These are phyloP conservation scores for Paratrypanosoma confusum DNA, from an alignment of 208 protist species.

Conservation along the genomic window DNA sequence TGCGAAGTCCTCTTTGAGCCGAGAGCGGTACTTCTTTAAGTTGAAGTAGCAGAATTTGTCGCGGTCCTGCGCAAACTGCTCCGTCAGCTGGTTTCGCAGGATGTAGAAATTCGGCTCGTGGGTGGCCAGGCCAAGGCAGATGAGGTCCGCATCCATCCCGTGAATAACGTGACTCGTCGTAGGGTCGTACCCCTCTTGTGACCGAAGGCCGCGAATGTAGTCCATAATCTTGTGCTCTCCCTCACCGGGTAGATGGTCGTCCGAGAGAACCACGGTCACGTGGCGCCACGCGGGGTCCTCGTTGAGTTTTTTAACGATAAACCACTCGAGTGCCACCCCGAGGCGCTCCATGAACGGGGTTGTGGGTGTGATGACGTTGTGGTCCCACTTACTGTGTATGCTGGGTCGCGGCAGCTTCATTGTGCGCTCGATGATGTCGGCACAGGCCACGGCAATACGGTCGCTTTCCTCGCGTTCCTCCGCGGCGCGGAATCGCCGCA, in stretches of 20 bases:
- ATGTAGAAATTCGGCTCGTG: slow-evolving; percentile 98
- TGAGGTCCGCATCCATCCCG: slow-evolving; percentile 99
- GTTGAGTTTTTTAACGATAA: slow-evolving; percentile 91
- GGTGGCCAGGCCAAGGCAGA: slow-evolving; percentile 97
- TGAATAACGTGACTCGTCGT: slow-evolving; percentile 97
- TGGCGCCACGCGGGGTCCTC: slow-evolving; percentile 89
- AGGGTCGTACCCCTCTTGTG: slow-evolving; percentile 92
- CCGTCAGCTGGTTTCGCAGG: slow-evolving; percentile 94
- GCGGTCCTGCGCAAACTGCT: slow-evolving; percentile 68
- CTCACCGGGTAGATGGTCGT: slow-evolving; percentile 96
- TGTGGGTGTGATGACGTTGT: slow-evolving; percentile 99
- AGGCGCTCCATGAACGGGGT: slow-evolving; percentile 98
- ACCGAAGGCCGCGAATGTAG: slow-evolving; percentile 82
- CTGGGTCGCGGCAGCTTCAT: slow-evolving; percentile 42
- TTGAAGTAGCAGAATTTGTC: slow-evolving; percentile 85
- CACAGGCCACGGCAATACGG: slow-evolving; percentile 47
- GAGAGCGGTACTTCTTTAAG: slow-evolving; percentile 55
- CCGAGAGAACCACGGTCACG: slow-evolving; percentile 93
- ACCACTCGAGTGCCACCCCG: slow-evolving; percentile 85
- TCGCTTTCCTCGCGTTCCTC: slow-evolving; percentile 82
- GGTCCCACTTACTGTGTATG: slow-evolving; percentile 89
- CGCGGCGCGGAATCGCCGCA: slow-evolving; percentile 93
- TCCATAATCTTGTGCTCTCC: slow-evolving; percentile 95
- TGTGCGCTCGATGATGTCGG: slow-evolving; percentile 38
- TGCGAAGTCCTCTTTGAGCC: slow-evolving; percentile 71